phyloP scores from a whole-genome alignment of 352 stramenopile genomes.

The Globisporangium nagaii region DNA sequence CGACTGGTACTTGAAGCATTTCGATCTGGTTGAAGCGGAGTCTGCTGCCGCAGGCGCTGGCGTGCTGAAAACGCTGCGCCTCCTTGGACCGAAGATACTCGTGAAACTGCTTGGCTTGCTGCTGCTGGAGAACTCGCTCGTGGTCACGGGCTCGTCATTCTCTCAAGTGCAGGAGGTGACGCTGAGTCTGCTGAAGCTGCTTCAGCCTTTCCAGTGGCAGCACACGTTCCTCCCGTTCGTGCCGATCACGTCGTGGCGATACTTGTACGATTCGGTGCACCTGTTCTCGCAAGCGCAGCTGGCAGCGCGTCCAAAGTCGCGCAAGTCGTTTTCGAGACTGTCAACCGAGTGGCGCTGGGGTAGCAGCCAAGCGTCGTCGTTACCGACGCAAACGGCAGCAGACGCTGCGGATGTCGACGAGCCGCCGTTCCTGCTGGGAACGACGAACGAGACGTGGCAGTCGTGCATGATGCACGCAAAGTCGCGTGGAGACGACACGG shows the following conservation, averaged over 20 bases:
- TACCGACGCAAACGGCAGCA: background rate
- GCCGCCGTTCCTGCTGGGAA: conserved; percentile 60
- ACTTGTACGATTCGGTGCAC: conserved; percentile 56
- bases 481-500: conserved; percentile 37
- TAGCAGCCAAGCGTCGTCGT: conserved; percentile 20
- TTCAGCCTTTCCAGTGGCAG: conserved; percentile 79
- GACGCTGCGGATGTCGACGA: conserved; percentile 20
- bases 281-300: conserved; percentile 50
- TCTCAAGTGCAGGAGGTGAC: conserved; percentile 71
- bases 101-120: conserved; percentile 66
- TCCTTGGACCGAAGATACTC: conserved; percentile 64
- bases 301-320: conserved; percentile 44
- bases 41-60: conserved; percentile 29
- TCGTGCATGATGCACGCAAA: conserved; percentile 44
- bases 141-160: conserved; percentile 72
- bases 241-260: conserved; percentile 64
- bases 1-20: conserved; percentile 68
- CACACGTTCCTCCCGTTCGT: conserved; percentile 76
- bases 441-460: conserved; percentile 65
- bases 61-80: conserved; percentile 47
- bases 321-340: conserved; percentile 48
- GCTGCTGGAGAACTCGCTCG: conserved; percentile 66
- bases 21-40: conserved; percentile 45
- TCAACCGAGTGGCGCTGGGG: conserved; percentile 67
- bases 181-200: conserved; percentile 58